Evolutionary conservation across 768 basidiomycete genomes (phyloP).

Genomic region (Lactarius hatsudake): DNA sequence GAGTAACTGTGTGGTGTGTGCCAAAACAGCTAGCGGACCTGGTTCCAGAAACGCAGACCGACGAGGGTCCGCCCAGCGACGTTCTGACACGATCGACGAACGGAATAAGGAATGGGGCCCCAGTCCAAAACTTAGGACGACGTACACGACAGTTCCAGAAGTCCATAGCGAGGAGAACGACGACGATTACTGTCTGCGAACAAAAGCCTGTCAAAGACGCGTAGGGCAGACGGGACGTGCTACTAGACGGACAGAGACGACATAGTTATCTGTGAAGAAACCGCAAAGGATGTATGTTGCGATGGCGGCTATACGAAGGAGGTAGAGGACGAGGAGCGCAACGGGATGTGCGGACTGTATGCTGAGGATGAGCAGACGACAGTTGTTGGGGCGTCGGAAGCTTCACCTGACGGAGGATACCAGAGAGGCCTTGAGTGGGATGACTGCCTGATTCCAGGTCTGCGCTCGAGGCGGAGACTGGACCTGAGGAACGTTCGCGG

Average conservation of each 20-base stretch:
- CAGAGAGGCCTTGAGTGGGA: conserved; percentile 53
- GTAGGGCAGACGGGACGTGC: not conserved
- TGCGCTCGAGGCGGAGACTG: conserved; percentile 51
- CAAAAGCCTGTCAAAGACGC: conserved; percentile 2
- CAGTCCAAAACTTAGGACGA: conserved; percentile 7
- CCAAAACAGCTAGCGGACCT: conserved; percentile 43
- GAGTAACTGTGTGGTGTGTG: not conserved
- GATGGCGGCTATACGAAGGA: conserved; percentile 88
- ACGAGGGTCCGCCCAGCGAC: conserved; percentile 92
- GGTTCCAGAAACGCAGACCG: conserved; percentile 97
- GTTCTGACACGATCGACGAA: conserved; percentile 50
- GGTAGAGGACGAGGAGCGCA: conserved; percentile 82
- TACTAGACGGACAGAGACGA: conserved; percentile 70
- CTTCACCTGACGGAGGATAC: conserved; percentile 71
- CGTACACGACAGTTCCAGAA: conserved; percentile 96
- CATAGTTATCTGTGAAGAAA: conserved; percentile 85
- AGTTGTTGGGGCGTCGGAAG: not conserved
- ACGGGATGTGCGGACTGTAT: conserved; percentile 73
- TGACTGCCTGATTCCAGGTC: conserved; percentile 75
- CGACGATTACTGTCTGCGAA: conserved; percentile 79
- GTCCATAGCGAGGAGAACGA: conserved; percentile 92
- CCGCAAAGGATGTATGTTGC: conserved; percentile 92
- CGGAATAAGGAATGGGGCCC: not conserved
- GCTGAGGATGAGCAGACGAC: not conserved
- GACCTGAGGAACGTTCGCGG: conserved; percentile 37